Evolutionary conservation across 768 basidiomycete genomes (phyloP).

Genomic region (Rubroboletus pulcherrimus): DNA sequence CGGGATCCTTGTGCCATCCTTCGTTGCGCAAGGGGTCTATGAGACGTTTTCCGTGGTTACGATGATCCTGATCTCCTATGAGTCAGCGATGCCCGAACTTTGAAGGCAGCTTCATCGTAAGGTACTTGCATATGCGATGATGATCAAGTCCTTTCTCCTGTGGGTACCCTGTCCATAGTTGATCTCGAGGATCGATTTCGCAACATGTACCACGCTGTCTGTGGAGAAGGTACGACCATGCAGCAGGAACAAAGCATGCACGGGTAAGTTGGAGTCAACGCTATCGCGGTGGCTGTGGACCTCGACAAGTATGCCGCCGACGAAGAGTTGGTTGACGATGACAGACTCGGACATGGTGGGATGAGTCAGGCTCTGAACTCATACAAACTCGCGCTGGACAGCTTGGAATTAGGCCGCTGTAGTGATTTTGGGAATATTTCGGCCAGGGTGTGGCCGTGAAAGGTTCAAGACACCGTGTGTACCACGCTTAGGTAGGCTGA

Average conservation of each 20-base stretch:
- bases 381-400: neutral
- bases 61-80: conserved; percentile 24
- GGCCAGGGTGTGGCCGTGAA: neutral
- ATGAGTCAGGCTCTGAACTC: neutral
- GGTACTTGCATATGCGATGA: conserved; percentile 27
- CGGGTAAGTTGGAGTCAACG: conserved; percentile 17
- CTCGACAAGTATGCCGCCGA: conserved; percentile 28
- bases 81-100: neutral
- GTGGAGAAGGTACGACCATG: conserved; percentile 24
- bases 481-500: too few species aligned
- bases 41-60: conserved; percentile 30
- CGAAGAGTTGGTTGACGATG: conserved; percentile 9
- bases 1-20: conserved; percentile 23
- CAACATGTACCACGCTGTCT: conserved; percentile 10
- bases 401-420: neutral
- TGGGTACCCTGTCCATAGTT: conserved; percentile 8
- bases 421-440: neutral
- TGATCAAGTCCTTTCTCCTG: conserved; percentile 26
- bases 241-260: conserved; percentile 27
- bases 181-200: conserved; percentile 22
- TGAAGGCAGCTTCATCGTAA: neutral
- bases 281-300: conserved; percentile 21
- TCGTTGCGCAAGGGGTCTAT: conserved; percentile 24
- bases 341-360: conserved; percentile 18
- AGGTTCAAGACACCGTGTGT: neutral